Evolutionary conservation across 371 early-diverging fungal genomes (phyloP).

Genomic region (Blakeslea trispora): DNA sequence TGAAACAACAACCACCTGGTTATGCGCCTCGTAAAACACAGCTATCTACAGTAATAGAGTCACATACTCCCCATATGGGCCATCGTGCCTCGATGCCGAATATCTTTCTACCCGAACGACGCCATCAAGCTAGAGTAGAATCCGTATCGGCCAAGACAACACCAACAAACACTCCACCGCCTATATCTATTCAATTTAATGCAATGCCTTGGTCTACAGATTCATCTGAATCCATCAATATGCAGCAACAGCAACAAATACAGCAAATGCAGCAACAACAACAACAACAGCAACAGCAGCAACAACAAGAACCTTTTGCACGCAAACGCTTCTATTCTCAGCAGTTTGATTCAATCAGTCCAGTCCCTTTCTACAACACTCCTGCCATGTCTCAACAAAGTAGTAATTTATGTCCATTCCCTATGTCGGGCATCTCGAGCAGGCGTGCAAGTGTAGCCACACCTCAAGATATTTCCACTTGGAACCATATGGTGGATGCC

Average conservation of each 20-base stretch:
- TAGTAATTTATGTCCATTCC: constrained; percentile 13
- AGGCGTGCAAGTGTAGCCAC: constrained; percentile 21
- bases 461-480: constrained; percentile 22
- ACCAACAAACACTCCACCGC: constrained; percentile 17
- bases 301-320: not conserved
- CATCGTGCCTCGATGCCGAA: constrained; percentile 31
- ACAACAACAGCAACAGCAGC: constrained; percentile 1
- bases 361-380: not conserved
- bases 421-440: constrained; percentile 25
- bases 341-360: constrained; percentile 8
- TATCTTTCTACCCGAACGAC: constrained; percentile 16
- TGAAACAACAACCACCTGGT: constrained; percentile 3
- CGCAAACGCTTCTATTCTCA: constrained; percentile 23
- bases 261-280: not conserved
- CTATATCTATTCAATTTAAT: constrained; percentile 12
- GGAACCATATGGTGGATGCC: constrained; percentile 16
- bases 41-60: constrained; percentile 14
- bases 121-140: constrained; percentile 1
- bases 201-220: constrained; percentile 20
- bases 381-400: not conserved
- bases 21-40: constrained; percentile 5
- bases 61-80: constrained; percentile 5
- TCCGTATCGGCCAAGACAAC: constrained; percentile 8
- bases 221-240: not conserved
- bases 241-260: not conserved